Conservation (phyloP, 495 filamentous ascomycete genomes). For the Tuber brumale region DNA sequence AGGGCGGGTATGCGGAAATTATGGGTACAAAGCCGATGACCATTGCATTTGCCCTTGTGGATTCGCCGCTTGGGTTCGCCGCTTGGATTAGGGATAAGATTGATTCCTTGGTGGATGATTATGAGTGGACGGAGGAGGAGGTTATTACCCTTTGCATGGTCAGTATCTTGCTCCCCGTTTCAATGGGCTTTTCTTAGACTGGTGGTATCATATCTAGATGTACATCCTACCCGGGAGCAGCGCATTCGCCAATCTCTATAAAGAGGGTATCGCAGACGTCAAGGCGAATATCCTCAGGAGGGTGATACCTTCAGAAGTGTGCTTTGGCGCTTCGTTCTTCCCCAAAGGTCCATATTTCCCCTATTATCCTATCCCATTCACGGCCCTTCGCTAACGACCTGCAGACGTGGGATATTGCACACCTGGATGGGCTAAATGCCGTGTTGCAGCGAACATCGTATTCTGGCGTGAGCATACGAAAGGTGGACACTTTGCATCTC, state of each 20-base stretch:
- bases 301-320: constrained; percentile 43
- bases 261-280: constrained; percentile 43
- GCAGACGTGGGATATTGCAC: constrained; percentile 52
- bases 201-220: constrained; percentile 14
- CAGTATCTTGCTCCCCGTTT: constrained; percentile 55
- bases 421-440: constrained; percentile 46
- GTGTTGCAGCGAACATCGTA: constrained; percentile 50
- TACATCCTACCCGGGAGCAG: constrained; percentile 47
- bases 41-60: constrained; percentile 52
- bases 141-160: constrained; percentile 60
- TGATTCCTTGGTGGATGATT: constrained; percentile 60
- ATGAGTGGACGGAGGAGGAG: constrained; percentile 63
- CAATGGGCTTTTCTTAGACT: neutral
- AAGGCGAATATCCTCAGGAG: constrained; percentile 28
- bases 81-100: constrained; percentile 68
- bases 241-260: constrained; percentile 56
- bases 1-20: constrained; percentile 18
- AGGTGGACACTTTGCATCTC: constrained; percentile 62
- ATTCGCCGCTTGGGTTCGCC: constrained; percentile 57
- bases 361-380: neutral
- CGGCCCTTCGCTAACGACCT: neutral
- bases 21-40: constrained; percentile 58
- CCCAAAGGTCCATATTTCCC: constrained; percentile 28
- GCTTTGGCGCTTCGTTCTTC: constrained; percentile 52
- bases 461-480: constrained; percentile 49